Evolutionary conservation across 129 eudicot genomes (phyloP).

Genomic region (Tanacetum coccineum): DNA sequence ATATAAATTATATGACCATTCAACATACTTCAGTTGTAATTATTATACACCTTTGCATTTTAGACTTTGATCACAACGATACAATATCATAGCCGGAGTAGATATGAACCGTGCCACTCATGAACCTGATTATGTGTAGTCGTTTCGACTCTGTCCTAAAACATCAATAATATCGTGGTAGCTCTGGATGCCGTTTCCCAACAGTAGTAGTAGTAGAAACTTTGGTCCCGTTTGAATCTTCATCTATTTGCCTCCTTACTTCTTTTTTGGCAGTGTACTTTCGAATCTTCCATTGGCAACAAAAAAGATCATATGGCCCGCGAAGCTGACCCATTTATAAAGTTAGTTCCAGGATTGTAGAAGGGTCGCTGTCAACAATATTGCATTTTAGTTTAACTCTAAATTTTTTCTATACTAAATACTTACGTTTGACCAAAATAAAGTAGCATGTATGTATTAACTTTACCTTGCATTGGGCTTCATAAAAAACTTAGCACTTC

Average conservation of each 20-base stretch:
- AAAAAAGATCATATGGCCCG: constrained; percentile 66
- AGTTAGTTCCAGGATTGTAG: constrained; percentile 41
- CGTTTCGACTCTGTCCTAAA: background rate
- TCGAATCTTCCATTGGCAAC: constrained; percentile 67
- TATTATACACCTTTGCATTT: no score
- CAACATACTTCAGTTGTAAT: no score
- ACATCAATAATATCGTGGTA: constrained; percentile 46
- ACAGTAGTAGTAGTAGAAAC: constrained; percentile 27
- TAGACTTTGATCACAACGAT: no score
- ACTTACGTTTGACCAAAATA: background rate
- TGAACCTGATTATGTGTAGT: no score
- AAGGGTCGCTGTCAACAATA: constrained; percentile 51
- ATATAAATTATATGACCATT: no score
- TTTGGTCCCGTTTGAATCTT: constrained; percentile 22
- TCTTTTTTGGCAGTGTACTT: constrained; percentile 59
- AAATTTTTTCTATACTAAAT: constrained; percentile 6
- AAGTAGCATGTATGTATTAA: constrained; percentile 14
- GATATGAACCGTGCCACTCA: no score
- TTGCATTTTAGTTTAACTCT: constrained; percentile 7
- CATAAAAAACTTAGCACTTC: constrained; percentile 66
- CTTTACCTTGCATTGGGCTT: constrained; percentile 53
- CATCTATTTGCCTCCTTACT: constrained; percentile 50
- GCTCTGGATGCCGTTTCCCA: constrained; percentile 54
- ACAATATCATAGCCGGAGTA: no score
- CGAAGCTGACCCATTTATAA: constrained; percentile 39